Conservation (phyloP, 208 protist species). For the Crithidia acanthocephali region DNA sequence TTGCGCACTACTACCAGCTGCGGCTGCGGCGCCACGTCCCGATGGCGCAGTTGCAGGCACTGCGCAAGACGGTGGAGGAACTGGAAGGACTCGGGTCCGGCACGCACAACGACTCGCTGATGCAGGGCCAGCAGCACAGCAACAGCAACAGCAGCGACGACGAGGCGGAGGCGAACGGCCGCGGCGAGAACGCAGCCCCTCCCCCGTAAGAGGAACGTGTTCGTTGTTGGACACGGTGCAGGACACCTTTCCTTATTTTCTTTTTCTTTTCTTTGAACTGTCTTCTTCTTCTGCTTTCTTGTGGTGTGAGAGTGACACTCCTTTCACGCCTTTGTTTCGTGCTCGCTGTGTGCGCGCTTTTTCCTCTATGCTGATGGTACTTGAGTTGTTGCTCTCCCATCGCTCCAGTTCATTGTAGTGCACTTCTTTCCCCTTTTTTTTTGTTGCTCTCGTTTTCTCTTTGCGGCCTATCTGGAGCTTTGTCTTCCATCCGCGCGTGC, state of each 20-base stretch:
- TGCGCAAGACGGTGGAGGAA: conserved; percentile 41
- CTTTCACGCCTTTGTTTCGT: too few relatives aligned
- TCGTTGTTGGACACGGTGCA: background rate
- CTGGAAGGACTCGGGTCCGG: conserved; percentile 12
- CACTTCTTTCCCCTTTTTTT: background rate
- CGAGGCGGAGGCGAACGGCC: background rate
- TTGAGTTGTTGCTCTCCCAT: background rate
- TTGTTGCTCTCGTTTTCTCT: too few relatives aligned
- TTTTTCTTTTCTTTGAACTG: background rate
- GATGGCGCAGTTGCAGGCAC: conserved; percentile 47
- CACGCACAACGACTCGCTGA: background rate
- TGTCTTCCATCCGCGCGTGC: background rate
- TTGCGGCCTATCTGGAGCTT: background rate
- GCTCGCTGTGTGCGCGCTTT: too few relatives aligned
- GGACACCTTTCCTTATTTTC: background rate
- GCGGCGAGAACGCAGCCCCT: background rate
- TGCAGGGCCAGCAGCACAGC: background rate
- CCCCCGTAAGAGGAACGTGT: background rate
- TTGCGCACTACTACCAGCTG: conserved; percentile 68
- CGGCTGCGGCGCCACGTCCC: conserved; percentile 59
- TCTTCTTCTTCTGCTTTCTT: conserved; percentile 4
- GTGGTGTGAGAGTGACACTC: too few relatives aligned
- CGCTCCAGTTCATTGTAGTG: background rate
- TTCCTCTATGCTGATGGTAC: too few relatives aligned
- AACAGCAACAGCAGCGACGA: conserved; percentile 2